Conservation (phyloP, 2,329 filamentous ascomycete species). For the Rachicladosporium sp. region DNA sequence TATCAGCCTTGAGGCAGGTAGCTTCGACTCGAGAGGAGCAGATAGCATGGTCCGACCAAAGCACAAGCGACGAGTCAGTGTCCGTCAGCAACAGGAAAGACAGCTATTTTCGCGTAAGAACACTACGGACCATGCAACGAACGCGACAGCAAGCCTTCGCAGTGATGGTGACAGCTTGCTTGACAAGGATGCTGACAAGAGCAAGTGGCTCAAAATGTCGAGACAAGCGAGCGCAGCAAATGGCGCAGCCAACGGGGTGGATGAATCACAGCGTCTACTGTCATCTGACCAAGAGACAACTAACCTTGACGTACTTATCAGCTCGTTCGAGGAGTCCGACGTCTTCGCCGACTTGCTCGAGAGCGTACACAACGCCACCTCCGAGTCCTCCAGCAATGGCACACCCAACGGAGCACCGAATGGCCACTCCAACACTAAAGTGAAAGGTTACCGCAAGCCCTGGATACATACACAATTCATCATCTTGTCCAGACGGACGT, state of each 20-base stretch:
- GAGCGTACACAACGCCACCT: constrained; percentile 62
- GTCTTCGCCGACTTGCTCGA: constrained; percentile 62
- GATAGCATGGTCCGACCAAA: constrained; percentile 47
- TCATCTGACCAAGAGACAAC: constrained; percentile 44
- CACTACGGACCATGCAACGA: constrained; percentile 30
- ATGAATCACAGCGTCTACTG: constrained; percentile 34
- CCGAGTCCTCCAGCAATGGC: constrained; percentile 57
- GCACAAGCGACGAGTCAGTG: constrained; percentile 61
- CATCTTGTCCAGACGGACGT: constrained; percentile 82
- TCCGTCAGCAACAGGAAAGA: constrained; percentile 75
- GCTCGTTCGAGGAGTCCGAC: constrained; percentile 63
- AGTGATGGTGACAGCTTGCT: constrained; percentile 41
- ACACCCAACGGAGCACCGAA: constrained; percentile 36
- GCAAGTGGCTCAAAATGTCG: constrained; percentile 52
- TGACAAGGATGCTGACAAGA: constrained; percentile 31
- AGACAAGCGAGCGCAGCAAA: constrained; percentile 21
- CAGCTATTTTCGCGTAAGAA: constrained; percentile 81
- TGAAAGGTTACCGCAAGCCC: constrained; percentile 75
- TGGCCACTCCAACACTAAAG: constrained; percentile 35
- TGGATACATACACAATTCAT: constrained; percentile 71
- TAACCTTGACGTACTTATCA: constrained; percentile 71
- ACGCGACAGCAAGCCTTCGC: constrained; percentile 35
- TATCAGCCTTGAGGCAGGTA: constrained; percentile 50
- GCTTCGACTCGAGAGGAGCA: constrained; percentile 23
- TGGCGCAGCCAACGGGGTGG: constrained; percentile 32